Evolutionary conservation across 2,329 filamentous ascomycete genomes (phyloP).

Genomic region (Alternaria ethzedia): DNA sequence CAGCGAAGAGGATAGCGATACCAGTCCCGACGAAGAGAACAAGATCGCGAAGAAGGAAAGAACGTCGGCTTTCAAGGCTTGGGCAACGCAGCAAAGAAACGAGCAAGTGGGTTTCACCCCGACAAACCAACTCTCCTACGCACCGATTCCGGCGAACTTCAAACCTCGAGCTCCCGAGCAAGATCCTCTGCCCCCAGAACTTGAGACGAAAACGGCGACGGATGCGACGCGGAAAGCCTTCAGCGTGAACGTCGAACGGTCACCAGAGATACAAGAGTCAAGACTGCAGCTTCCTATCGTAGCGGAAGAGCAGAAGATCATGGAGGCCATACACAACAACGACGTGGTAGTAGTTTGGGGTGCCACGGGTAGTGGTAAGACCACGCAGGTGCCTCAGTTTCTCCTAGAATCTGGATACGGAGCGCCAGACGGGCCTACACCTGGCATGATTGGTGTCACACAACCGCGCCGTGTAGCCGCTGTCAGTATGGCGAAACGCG

Average conservation of each 20-base stretch:
- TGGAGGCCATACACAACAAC: constrained; percentile 96
- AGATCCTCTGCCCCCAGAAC: constrained; percentile 72
- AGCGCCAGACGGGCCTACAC: constrained; percentile 75
- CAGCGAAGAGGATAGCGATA: constrained; percentile 39
- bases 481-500: constrained; percentile 94
- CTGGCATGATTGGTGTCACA: constrained; percentile 92
- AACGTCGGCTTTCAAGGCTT: constrained; percentile 84
- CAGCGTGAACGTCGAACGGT: constrained; percentile 73
- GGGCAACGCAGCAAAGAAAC: constrained; percentile 88
- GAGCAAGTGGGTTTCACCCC: constrained; percentile 75
- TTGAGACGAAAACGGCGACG: constrained; percentile 63
- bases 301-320: constrained; percentile 93
- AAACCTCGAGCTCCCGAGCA: constrained; percentile 70
- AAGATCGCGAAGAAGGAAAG: constrained; percentile 53
- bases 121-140: constrained; percentile 47
- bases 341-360: constrained; percentile 90
- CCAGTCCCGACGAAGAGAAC: constrained; percentile 43
- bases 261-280: constrained; percentile 75
- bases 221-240: constrained; percentile 74
- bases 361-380: constrained; percentile 95
- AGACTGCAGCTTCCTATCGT: constrained; percentile 86
- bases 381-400: constrained; percentile 96
- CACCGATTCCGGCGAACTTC: constrained; percentile 66
- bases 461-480: constrained; percentile 94
- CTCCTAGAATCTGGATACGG: constrained; percentile 94